Percentiles rank a stretch among this genome's conserved stretches.
Evolutionary conservation across 495 filamentous ascomycete species (phyloP).

Genomic region (Penicillium pancosmium): DNA sequence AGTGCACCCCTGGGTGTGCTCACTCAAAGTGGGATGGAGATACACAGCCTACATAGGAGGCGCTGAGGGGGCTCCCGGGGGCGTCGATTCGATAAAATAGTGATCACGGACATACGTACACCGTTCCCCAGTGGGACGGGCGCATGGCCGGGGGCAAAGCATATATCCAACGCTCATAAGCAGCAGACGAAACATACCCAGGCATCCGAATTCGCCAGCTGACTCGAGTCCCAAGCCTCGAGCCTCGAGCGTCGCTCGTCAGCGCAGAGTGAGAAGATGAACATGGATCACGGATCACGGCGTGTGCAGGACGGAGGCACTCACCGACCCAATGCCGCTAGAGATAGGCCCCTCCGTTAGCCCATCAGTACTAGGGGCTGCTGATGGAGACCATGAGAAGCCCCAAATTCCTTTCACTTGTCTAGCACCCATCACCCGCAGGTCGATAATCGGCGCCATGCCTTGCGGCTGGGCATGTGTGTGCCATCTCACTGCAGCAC

Average conservation of each 20-base stretch:
- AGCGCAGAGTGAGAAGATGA: background rate
- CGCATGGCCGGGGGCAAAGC: background rate
- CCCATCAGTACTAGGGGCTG: background rate
- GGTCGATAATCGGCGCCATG: constrained; percentile 10
- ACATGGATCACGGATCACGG: background rate
- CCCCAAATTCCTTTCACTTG: background rate
- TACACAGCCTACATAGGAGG: background rate
- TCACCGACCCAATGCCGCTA: background rate
- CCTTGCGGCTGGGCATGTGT: constrained; percentile 7
- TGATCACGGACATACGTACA: constrained; percentile 2
- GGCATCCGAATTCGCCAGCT: background rate
- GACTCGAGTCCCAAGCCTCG: background rate
- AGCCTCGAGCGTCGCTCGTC: constrained; percentile 1
- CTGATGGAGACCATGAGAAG: background rate
- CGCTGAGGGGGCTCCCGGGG: background rate
- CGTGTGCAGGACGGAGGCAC: background rate
- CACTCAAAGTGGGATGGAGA: background rate
- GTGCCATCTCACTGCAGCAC: constrained; percentile 31
- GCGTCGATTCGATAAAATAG: background rate
- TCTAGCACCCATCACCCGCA: background rate
- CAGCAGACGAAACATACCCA: background rate
- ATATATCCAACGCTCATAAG: background rate
- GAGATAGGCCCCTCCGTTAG: background rate
- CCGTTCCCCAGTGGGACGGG: constrained; percentile 1
- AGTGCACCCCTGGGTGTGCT: background rate